Conservation (phyloP, 345 rosid genomes). For the Raphanus raphanistrum region DNA sequence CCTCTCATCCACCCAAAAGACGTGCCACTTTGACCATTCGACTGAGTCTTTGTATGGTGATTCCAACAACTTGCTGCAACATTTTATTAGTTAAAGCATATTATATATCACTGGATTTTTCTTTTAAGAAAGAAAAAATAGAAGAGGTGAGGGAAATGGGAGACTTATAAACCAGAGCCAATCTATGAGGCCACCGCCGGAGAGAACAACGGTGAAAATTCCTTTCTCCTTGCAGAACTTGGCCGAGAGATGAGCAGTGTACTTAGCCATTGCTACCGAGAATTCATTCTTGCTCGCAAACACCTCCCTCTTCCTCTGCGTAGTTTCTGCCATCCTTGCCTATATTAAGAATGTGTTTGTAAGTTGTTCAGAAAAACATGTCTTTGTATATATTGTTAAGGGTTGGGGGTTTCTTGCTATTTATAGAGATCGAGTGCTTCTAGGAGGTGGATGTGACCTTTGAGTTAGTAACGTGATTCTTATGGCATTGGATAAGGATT, state of each 20-base stretch:
- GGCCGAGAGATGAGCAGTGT: slow-evolving; percentile 61
- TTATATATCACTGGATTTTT: not conserved
- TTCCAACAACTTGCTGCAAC: slow-evolving; percentile 55
- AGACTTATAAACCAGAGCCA: slow-evolving; percentile 51
- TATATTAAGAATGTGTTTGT: not conserved
- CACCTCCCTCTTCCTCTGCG: slow-evolving; percentile 14
- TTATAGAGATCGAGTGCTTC: slow-evolving; percentile 6
- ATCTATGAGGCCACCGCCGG: slow-evolving; percentile 71
- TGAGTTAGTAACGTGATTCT: not conserved
- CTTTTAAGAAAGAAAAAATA: not conserved
- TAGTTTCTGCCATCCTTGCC: slow-evolving; percentile 14
- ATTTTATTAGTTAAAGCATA: not conserved
- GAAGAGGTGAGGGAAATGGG: not conserved
- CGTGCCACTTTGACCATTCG: slow-evolving; percentile 89
- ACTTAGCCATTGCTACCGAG: slow-evolving; percentile 59
- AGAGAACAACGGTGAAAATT: slow-evolving; percentile 64
- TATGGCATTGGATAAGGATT: not conserved
- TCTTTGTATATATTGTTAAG: not conserved
- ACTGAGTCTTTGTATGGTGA: slow-evolving; percentile 55
- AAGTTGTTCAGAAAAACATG: not conserved
- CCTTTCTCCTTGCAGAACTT: slow-evolving; percentile 64
- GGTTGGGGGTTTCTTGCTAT: slow-evolving; percentile 2
- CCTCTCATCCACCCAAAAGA: slow-evolving; percentile 90
- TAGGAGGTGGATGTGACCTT: not conserved
- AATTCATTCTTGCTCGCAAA: slow-evolving; percentile 34